Evolutionary conservation across 2,329 filamentous ascomycete genomes (phyloP), one percentile per base, ranked within the genome.

Genomic region (Colletotrichum higginsianum): DNA sequence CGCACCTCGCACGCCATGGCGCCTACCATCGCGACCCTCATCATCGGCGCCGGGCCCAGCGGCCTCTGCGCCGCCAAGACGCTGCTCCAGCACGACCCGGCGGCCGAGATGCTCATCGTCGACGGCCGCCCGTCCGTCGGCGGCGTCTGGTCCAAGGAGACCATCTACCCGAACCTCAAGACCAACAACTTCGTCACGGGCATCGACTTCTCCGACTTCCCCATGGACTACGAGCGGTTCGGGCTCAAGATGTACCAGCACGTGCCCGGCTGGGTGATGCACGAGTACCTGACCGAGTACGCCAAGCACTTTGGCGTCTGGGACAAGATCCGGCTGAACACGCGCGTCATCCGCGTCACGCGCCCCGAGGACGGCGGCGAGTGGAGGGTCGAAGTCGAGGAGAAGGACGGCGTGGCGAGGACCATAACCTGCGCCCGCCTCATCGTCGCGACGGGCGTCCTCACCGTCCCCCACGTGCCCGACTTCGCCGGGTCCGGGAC

Each of bases 381-480:
- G 16, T 81, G 82, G 79, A 58, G 75, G 21, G 73, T 80, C 58
- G 74, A 67, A 66, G 50, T 76, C 0, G 63, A 73, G 21, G 42
- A 70, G 0, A 61, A 66, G 3, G 60, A 46, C 38, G 50, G 62
- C 42, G 40, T 50, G 21, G 57, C 52, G 21, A 60, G 65, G 62
- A 62, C 71, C 7, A 9, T 81, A 2, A 80, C 75, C 42, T 77
- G 75, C 71, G 79, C 78, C 16, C 90, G 89, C 75, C 80, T 93
- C 57, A 86, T 93, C 42, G 78, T 93, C 7, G 89, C 90, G 1
- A 90, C 89, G 2, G 91, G 91, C 1, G 79, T 91, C 30, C 89
- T 88, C 0, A 91, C 88, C 2, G 81, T 86, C 57, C 85, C 91
- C 0, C 86, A 86, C 61, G 80, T 91, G 26, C 89, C 90, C 0